phyloP scores from a whole-genome alignment of 331 rosid genomes.

The Malus hybrid region DNA sequence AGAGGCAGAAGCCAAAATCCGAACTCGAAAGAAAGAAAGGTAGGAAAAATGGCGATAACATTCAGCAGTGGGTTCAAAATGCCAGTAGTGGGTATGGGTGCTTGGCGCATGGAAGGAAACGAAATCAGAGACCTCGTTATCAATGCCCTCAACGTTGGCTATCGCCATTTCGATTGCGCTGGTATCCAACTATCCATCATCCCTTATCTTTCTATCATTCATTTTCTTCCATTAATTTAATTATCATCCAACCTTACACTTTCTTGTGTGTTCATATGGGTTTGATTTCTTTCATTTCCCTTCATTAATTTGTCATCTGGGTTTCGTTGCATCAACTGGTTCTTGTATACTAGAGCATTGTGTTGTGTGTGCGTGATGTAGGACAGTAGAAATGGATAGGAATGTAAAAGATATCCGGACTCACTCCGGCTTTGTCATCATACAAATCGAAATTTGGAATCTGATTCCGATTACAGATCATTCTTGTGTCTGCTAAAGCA shows the following conservation, averaged over 20 bases:
- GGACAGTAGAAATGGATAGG: too few species aligned
- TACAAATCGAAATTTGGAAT: background rate
- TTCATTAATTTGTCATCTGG: background rate
- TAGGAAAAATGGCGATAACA: conserved; percentile 40
- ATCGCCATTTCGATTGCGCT: conserved; percentile 90
- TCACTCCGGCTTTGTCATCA: too few species aligned
- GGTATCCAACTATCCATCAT: conserved; percentile 26
- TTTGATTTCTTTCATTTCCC: background rate
- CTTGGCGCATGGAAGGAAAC: conserved; percentile 75
- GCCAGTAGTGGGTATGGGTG: conserved; percentile 66
- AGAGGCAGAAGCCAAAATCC: too few species aligned
- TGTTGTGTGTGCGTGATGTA: too few species aligned
- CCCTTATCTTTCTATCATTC: too few species aligned
- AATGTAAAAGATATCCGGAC: too few species aligned
- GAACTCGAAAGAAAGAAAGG: too few species aligned
- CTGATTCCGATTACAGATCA: too few species aligned
- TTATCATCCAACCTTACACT: background rate
- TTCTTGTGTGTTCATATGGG: background rate
- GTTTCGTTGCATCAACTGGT: background rate
- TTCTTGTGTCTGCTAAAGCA: too few species aligned
- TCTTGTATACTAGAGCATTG: too few species aligned
- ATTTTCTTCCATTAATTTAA: too few species aligned
- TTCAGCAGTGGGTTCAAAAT: conserved; percentile 71
- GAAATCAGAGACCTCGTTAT: conserved; percentile 52
- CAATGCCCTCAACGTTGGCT: conserved; percentile 64